A percentile compares a stretch with the other conserved stretches of the same genome.
phyloP scores from a whole-genome alignment of 768 basidiomycete species.

The Lyophyllum semitale region DNA sequence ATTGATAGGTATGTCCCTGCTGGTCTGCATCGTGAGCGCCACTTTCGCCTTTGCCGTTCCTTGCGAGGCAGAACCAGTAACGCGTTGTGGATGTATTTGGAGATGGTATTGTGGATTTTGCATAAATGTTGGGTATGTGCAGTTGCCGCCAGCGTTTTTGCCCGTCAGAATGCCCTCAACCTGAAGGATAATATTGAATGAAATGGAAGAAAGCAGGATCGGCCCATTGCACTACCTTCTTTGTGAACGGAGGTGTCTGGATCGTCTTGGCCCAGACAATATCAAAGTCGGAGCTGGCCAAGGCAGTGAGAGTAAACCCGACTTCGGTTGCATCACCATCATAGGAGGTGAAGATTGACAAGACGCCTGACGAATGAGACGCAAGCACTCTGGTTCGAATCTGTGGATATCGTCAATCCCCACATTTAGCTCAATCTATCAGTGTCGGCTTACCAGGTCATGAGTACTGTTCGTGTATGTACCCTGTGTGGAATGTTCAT shows the following conservation, averaged over 20 bases:
- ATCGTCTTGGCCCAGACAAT: slow-evolving; percentile 51
- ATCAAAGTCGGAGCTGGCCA: slow-evolving; percentile 37
- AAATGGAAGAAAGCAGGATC: background rate
- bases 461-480: slow-evolving; percentile 57
- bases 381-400: slow-evolving; percentile 35
- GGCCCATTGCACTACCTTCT: slow-evolving; percentile 31
- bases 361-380: slow-evolving; percentile 35
- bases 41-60: slow-evolving; percentile 39
- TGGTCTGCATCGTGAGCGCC: slow-evolving; percentile 51
- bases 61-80: slow-evolving; percentile 2
- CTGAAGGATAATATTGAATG: slow-evolving; percentile 32
- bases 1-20: slow-evolving; percentile 73
- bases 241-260: slow-evolving; percentile 37
- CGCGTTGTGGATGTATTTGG: slow-evolving; percentile 44
- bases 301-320: slow-evolving; percentile 70
- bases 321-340: slow-evolving; percentile 64
- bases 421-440: background rate
- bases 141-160: slow-evolving; percentile 84
- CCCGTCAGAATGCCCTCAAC: slow-evolving; percentile 61
- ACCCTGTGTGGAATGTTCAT: slow-evolving; percentile 30
- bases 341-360: slow-evolving; percentile 66
- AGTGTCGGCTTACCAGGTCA: slow-evolving; percentile 36
- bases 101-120: slow-evolving; percentile 88
- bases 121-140: slow-evolving; percentile 79
- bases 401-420: slow-evolving; percentile 23